Evolutionary conservation across 768 basidiomycete genomes (phyloP), one percentile per base, ranked within the genome.

Genomic region (Macrolepiota fuliginosa): DNA sequence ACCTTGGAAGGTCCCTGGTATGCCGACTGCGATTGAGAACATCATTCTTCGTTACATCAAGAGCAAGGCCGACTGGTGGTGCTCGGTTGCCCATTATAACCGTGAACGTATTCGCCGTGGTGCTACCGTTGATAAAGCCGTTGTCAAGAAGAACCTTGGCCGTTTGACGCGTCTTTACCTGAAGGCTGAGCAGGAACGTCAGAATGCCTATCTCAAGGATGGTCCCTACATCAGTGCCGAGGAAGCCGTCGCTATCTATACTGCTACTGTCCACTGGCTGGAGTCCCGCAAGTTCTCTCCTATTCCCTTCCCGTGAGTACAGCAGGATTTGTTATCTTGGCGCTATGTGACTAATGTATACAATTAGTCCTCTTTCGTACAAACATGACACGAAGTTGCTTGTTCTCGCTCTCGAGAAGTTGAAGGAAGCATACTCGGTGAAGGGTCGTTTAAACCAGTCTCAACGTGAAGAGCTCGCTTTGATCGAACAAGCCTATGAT

Each of bases 11-110:
- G 97, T 98, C 1, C 97, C 96, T 10, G 97, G 97, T 40, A 98
- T 98, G 97, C 95, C 95, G 0, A 98, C 97, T 0, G 94, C 97
- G 11, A 97, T 99, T 65, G 97, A 99, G 77, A 98, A 98, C 74
- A 98, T 99, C 74, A 98, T 99, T 64, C 76, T 99, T 45, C 90
- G 96, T 55, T 99, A 98, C 77, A 96, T 98, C 83, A 99, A 99
- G 83, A 92, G 90, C 77, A 99, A 99, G 81, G 92, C 96, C 22
- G 96, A 99, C 72, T 98, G 96, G 96, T 98, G 95, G 94, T 90
- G 90, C 73, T 96, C 92, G 80, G 95, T 97, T 65, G 95, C 96
- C 9, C 96, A 99, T 73, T 98, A 96, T 77, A 98, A 98, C 72
- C 93, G 95, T 56, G 95, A 96, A 71, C 93, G 96, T 79, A 98